Evolutionary conservation across 176 grass and related monocot species (phyloP).

Genomic region (Miscanthus lutarioriparius): DNA sequence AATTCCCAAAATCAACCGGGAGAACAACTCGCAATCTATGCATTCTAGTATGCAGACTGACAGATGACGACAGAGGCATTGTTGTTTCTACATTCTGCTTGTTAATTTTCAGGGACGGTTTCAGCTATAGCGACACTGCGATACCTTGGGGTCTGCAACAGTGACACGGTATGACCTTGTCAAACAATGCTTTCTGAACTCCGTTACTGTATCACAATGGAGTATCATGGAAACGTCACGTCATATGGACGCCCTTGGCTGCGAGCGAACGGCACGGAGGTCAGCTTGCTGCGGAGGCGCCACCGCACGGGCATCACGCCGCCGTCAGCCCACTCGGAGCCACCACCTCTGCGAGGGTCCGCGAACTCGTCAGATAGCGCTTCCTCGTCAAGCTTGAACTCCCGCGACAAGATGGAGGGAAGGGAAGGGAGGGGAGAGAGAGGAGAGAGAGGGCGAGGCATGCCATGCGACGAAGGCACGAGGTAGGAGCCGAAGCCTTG

Average conservation of each 20-base stretch:
- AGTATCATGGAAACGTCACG: slow-evolving; percentile 4
- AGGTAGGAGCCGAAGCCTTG: slow-evolving; percentile 24
- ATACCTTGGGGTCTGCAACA: background rate
- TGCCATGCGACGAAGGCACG: slow-evolving; percentile 46
- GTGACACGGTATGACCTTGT: too few relatives aligned
- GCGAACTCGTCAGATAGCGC: too few relatives aligned
- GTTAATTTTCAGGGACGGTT: background rate
- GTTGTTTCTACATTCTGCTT: background rate
- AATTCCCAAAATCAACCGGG: background rate
- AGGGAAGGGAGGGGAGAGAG: too few relatives aligned
- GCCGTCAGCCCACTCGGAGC: too few relatives aligned
- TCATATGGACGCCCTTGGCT: background rate
- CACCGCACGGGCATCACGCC: too few relatives aligned
- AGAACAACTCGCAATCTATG: background rate
- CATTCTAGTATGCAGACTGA: background rate
- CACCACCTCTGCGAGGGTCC: too few relatives aligned
- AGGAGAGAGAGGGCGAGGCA: background rate
- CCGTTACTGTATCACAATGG: background rate
- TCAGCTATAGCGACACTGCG: background rate
- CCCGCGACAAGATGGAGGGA: too few relatives aligned
- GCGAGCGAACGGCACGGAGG: too few relatives aligned
- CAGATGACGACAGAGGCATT: background rate
- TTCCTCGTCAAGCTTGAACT: too few relatives aligned
- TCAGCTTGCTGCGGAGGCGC: too few relatives aligned
- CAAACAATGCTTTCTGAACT: background rate